Base-by-base conservation (phyloP, 176 grass and related monocot genomes). In the Musa acuminata region DNA sequence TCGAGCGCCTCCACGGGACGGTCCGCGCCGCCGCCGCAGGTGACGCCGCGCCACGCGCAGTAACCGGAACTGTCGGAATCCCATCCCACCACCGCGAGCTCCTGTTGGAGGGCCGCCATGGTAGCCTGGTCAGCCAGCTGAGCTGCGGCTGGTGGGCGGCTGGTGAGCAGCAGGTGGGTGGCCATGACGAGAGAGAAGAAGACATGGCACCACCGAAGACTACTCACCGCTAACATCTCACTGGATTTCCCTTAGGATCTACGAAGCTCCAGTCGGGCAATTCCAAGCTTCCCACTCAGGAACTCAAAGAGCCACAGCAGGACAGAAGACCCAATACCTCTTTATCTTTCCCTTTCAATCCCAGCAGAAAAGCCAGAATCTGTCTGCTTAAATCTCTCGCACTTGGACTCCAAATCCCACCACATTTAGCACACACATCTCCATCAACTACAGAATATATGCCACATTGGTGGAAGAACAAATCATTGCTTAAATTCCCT, bases 21-120 rank as follows among this genome's bases (percentile, higher is more conserved):
- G 49, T 82, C 59, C 10, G 54, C 52, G 20, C n/a, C 65, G 14
- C 9, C 73, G 14, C 49, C 69, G 84, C 94, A 97, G 55, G 80
- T 85, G 77, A 97, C 87, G 53, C 94, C 94, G 27, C 80, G 85
- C 94, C 94, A 93, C 23, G 80, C 62, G 84, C 86, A 97, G 85
- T 87, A 84, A 75, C 83, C 54, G 1, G 52, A n/a, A 10, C 50
- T 75, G 43, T 70, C 71, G 49, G 19, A 11, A n/a, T 77, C 77
- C 94, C 90, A 91, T n/a, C 87, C 87, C 13, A 67, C 69, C 64
- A 87, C 81, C 35, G 68, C 73, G 14, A 93, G 81, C 62, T 79
- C 90, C n/a, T 75, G 87, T 51, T 80, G 82, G 49, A 97, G 79
- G 78, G 79, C 84, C 81, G 64, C 76, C 93, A 97, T 97, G 81